Evolutionary conservation across 108 stramenopile species (phyloP), one percentile per base, ranked within the genome.

Genomic region (Aurantiochytrium sp.): DNA sequence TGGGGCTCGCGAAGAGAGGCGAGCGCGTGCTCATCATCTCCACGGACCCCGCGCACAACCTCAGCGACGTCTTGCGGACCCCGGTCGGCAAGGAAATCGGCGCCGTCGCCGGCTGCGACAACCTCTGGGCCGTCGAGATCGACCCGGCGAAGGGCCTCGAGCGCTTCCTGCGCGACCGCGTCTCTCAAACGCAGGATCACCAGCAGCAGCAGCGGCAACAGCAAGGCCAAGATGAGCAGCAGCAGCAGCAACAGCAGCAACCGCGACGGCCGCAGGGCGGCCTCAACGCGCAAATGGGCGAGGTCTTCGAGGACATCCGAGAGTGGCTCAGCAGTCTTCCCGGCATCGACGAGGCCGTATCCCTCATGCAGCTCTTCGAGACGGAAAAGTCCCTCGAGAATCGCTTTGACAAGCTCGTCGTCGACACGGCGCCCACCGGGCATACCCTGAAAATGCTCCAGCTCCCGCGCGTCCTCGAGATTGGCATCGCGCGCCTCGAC

Each of bases 401-500:
- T 87, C 88, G 93, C 68, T 95, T 93, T 86, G 91, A 92, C 68
- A 59, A 91, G 54, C 92, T 95, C 39, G 93, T 95, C 4, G 93
- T 95, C 86, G 95, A 95, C 89, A 95, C 95, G 4, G 95, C 95
- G 27, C 95, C 95, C 3, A 95, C 95, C 31, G 95, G 95, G 21
- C 95, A 95, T 89, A 95, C 95, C 3, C 94, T 95, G 53, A 92
- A 94, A 37, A 89, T 95, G 3, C 89, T 95, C 22, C 89, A 91
- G 59, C 93, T 95, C 94, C 95, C 95, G n/a, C 91, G 92, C 52
- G 93, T 93, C 22, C 91, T 95, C 48, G 92, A 95, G 55, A 90
- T 88, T 42, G 95, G 94, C 15, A 91, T 95, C 37, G 92, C 90
- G 52, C 94, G 94, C 55, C 52, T 95, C 12, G 91, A 94, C 81